Base-by-base conservation (phyloP, 108 stramenopile genomes). In the Cyclotella sp. region DNA sequence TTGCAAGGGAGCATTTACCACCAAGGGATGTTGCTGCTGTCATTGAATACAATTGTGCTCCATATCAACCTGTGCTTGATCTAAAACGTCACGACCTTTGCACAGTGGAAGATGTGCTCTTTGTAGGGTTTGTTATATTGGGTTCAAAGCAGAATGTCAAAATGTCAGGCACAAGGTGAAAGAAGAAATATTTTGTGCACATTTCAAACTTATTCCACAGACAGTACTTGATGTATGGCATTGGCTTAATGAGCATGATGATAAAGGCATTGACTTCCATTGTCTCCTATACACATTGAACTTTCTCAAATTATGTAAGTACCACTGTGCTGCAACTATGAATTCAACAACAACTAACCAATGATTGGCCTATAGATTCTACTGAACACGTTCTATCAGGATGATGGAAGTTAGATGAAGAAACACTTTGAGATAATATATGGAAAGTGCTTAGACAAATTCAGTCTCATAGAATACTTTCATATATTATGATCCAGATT, bases 301-400 rank as follows among this genome's bases (percentile, higher is more conserved):
- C 16, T 59, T 59, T 15, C 58, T 59, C 58, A 59, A 59, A 59
- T 29, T 7, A 8, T 59, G 58, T 59, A 15, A 59, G 58, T 59
- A 30, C 27, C n/a, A n/a, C n/a, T n/a, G n/a, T n/a, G n/a, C n/a
- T n/a, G n/a, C n/a, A n/a, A n/a, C n/a, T n/a, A n/a, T n/a, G n/a
- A n/a, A n/a, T n/a, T n/a, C n/a, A n/a, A n/a, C n/a, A n/a, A n/a
- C n/a, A n/a, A n/a, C n/a, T n/a, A n/a, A n/a, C n/a, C n/a, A n/a
- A n/a, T n/a, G n/a, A n/a, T n/a, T n/a, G n/a, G n/a, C n/a, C 30
- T 29, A 15, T 59, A 59, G 58, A 59, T 59, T 26, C 27, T 59
- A 59, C 58, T 28, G 58, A 26, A 29, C 22, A 59, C 16, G 28
- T 59, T 9, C 58, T 59, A 11, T 7, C 58, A 8, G 58, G 58